Base-by-base conservation (phyloP, 1,284 basidiomycete species). In the Fomes fomentarius region DNA sequence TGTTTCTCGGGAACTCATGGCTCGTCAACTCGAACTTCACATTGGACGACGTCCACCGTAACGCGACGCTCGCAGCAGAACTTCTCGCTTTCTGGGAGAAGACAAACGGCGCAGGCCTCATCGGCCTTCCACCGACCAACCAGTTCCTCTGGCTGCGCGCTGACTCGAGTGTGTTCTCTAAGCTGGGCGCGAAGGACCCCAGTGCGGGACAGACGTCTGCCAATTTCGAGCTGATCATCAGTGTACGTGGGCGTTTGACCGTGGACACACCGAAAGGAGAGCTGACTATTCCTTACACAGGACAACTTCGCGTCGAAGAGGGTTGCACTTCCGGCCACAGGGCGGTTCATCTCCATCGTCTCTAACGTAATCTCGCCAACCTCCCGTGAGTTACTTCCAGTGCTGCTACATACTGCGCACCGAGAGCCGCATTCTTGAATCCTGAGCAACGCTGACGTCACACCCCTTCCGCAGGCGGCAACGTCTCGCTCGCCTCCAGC, bases 301-400 rank as follows among this genome's bases (percentile, higher is more conserved):
- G 45, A 57, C 34, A 47, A 46, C 19, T 61, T 48, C 44, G 52
- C 35, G 12, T 54, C 58, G 7, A 55, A 55, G 42, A 28, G 45
- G 7, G 46, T 45, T 14, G 26, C 50, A 11, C 24, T 47, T 25
- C 69, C 68, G 10, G 33, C 62, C 11, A 64, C 65, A 6, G 71
- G 72, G 8, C 63, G 66, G 42, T 74, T 64, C 57, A 48, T 74
- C 21, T 65, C 68, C 1, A 54, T 71, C 31, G 54, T 60, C 22
- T 58, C 63, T 1, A 65, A 64, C 30, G 57, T 74, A 11, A 60
- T 73, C 19, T 63, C 72, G 1, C 73, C 74, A 1, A 57, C 65
- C 4, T 75, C 74, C 37, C 71, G 74, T 76, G 57, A 52, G 71
- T 66, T 5, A 10, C n/a, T n/a, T n/a, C n/a, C n/a, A n/a, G n/a